Evolutionary conservation across 2,329 filamentous ascomycete genomes (phyloP), one percentile per base, ranked within the genome.

Genomic region (Aaosphaeria arxii): DNA sequence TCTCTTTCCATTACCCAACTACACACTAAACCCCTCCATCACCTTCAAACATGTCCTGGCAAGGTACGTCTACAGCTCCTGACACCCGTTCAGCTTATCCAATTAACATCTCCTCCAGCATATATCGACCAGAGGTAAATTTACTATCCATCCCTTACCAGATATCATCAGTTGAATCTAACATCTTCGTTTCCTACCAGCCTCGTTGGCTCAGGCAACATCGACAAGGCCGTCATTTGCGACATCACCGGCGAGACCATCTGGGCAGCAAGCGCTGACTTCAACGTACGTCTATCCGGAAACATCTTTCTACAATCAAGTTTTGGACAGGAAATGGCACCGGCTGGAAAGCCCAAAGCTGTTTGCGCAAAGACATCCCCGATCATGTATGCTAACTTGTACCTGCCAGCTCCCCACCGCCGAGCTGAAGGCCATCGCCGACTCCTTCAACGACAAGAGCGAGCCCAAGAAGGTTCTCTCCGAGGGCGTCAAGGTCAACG

Each of bases 261-360:
- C 54, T 96, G 71, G 70, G 94, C 58, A 87, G 95, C 79, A 87
- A 96, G 70, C 91, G 89, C 54, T 85, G 94, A 79, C 59, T 95
- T 96, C 77, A 76, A 79, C 69, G 90, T 96, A 86, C 71, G 75
- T 69, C 50, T 50, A 42, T 40, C 50, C 32, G 17, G 41, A 24
- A 28, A 41, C 29, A 36, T 44, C 36, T 45, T 9, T 28, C 36
- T 36, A 9, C 33, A 11, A 36, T 36, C 33, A 36, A 9, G 13
- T 36, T 36, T 9, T 36, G 13, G 17, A 24, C 17, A 24, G 17
- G 17, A 9, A 36, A 36, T 36, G 13, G 9, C 33, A 13, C 33
- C 33, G 9, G 9, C 33, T 9, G 33, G 13, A 9, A 36, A 13
- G 9, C 9, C 9, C 33, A 4, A 36, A 36, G 33, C 13, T 36